Base-by-base conservation (phyloP, 2,329 filamentous ascomycete species). In the Diaporthe citrichinensis region DNA sequence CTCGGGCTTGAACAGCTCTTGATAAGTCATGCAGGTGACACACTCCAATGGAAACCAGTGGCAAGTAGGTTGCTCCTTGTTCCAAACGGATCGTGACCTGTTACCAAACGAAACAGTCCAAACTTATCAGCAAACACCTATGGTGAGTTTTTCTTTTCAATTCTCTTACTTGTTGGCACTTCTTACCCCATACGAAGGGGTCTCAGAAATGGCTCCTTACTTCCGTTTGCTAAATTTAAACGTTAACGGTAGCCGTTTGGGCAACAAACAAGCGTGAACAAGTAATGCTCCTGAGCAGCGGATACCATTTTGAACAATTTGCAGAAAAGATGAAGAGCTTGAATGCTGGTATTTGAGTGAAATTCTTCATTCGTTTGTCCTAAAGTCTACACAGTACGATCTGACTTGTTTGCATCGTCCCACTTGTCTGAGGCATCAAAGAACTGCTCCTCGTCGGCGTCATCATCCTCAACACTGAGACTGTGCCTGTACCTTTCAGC, bases 381-480 rank as follows among this genome's bases (percentile, higher is more conserved):
- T 41, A 8, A 41, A n/a, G n/a, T 36, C 20, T 49, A 49, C 1
- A 4, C 2, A 2, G 4, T 25, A 23, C 10, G 1, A 28, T 31
- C n/a, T 5, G 14, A 12, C 4, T 55, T 36, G 34, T 5, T 15
- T 69, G 14, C 34, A n/a, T 55, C 65, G 2, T 28, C 34, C 65
- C 34, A 69, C 31, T 41, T 41, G 8, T 69, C 65, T 28, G 51
- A 69, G 23, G 65, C 65, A 28, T 69, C 65, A 31, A 69, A 69
- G n/a, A 69, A 69, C 49, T 41, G 31, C n/a, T 69, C 65, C 9
- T n/a, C 34, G 23, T 46, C 49, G 14, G n/a, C 65, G 17, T 53
- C 49, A 14, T 53, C 65, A 20, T 41, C 49, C 46, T 69, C 65
- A 31, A 39, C 17, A 9, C 15, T 5, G 34, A 55, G n/a, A 55